These are phyloP conservation scores for Diutina ranongensis DNA, from an alignment of 1,139 yeast genomes.

Conservation along the genomic window DNA sequence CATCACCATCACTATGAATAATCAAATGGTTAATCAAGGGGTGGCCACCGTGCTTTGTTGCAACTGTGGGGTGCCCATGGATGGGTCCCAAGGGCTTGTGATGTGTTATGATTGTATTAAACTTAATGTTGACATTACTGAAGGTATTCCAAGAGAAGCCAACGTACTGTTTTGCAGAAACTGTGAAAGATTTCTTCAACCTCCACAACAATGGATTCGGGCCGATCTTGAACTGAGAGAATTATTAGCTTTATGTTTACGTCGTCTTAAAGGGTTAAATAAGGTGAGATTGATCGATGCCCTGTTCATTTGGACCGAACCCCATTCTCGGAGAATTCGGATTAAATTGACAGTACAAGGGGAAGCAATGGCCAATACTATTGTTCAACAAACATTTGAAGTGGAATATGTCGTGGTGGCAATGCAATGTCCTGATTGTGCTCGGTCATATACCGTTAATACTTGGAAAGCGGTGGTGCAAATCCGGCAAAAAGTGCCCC, in stretches of 20 bases:
- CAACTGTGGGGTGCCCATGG: conserved; percentile 98
- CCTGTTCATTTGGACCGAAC: conserved; percentile 96
- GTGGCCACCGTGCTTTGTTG: conserved; percentile 33
- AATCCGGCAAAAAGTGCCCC: conserved; percentile 93
- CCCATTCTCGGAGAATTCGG: conserved; percentile 91
- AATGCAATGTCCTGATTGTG: conserved; percentile 98
- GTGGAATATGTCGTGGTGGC: conserved; percentile 92
- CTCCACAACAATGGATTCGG: conserved; percentile 87
- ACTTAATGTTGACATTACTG: conserved; percentile 86
- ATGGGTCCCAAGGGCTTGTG: conserved; percentile 85
- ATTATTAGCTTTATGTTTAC: conserved; percentile 76
- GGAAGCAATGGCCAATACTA: conserved; percentile 86
- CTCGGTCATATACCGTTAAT: conserved; percentile 87
- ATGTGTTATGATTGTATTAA: conserved; percentile 98
- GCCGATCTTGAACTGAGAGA: conserved; percentile 92
- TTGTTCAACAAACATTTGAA: conserved; percentile 90
- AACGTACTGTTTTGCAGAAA: conserved; percentile 89
- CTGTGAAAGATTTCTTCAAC: conserved; percentile 92
- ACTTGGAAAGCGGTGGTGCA: conserved; percentile 98
- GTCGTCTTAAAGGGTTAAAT: conserved; percentile 78
- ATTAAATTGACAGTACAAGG: conserved; percentile 92
- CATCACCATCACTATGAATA: neutral
- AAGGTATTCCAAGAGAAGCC: conserved; percentile 93
- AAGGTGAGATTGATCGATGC: conserved; percentile 91
- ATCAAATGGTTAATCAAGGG: neutral